These are phyloP conservation scores for Moelleriella libera DNA, from an alignment of 2,329 filamentous ascomycete genomes.

Conservation along the genomic window DNA sequence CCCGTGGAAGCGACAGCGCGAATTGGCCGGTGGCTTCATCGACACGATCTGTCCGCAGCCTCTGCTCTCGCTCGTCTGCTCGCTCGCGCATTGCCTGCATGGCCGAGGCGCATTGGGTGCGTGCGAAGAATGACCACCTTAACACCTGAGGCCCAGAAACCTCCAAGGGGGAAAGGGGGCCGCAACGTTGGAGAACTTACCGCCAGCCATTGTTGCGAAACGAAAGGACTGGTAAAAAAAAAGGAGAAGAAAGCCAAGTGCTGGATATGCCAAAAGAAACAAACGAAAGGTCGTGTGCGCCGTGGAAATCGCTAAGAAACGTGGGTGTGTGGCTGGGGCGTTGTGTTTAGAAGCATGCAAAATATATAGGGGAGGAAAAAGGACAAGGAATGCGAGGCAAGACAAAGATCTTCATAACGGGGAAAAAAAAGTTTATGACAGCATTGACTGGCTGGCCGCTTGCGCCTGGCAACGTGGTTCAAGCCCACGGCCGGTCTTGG, in stretches of 20 bases:
- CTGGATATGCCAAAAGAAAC: conserved; percentile 1
- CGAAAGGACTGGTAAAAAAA: conserved; percentile 12
- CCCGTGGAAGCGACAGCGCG: no score
- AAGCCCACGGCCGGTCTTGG: conserved; percentile 19
- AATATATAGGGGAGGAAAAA: conserved; percentile 8
- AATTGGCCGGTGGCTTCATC: no score
- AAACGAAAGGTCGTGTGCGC: neutral
- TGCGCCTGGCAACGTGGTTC: conserved; percentile 1
- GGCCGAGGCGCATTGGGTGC: neutral
- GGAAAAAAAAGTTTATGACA: conserved; percentile 24
- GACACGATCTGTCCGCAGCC: no score
- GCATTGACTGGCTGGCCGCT: conserved; percentile 15
- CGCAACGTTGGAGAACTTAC: conserved; percentile 18
- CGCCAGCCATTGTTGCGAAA: conserved; percentile 22
- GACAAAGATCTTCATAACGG: neutral
- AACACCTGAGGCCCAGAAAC: neutral
- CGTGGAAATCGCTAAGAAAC: neutral
- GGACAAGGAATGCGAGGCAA: conserved; percentile 8
- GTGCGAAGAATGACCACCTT: neutral
- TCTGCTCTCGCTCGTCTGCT: neutral
- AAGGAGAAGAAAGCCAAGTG: conserved; percentile 1
- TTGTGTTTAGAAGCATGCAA: conserved; percentile 5
- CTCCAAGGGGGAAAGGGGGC: neutral
- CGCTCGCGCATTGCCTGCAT: neutral
- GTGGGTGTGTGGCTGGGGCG: conserved; percentile 4